Percentiles rank a stretch among this genome's conserved stretches.
Evolutionary conservation across 805 yeast species (phyloP).

Genomic region (Candida succiphila): DNA sequence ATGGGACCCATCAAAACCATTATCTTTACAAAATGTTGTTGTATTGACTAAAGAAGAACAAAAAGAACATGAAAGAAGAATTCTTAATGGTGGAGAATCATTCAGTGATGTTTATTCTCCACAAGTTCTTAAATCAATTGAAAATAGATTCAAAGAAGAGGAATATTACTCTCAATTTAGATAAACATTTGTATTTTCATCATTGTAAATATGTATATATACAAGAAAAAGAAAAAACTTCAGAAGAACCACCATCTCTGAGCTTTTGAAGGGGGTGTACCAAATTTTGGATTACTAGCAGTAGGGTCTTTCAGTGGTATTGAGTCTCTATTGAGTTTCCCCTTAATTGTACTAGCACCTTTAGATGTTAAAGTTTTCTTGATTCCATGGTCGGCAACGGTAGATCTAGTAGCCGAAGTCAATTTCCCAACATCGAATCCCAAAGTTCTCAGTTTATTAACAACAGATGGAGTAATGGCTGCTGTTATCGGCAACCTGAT

Average conservation of each 20-base stretch:
- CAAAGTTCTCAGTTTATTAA: constrained; percentile 53
- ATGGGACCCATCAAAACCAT: constrained; percentile 68
- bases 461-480: constrained; percentile 80
- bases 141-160: constrained; percentile 67
- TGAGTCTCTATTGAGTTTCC: constrained; percentile 3
- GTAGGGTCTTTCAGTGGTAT: constrained; percentile 17
- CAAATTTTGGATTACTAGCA: constrained; percentile 37
- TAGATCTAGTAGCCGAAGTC: constrained; percentile 20
- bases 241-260: constrained; percentile 51
- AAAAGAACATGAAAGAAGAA: constrained; percentile 63
- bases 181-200: constrained; percentile 4
- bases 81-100: constrained; percentile 58
- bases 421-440: constrained; percentile 70
- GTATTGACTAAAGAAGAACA: constrained; percentile 87
- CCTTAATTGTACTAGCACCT: constrained; percentile 15
- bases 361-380: constrained; percentile 13
- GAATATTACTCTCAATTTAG: constrained; percentile 54
- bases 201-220: not conserved
- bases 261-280: constrained; percentile 38
- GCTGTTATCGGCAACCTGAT: constrained; percentile 86
- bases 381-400: constrained; percentile 16
- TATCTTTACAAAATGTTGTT: constrained; percentile 71
- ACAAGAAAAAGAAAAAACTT: not conserved
- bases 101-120: constrained; percentile 53
- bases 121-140: constrained; percentile 47